Evolutionary conservation across 169 alveolate genomes (phyloP).

Genomic region (Cryptosporidium ubiquitum): DNA sequence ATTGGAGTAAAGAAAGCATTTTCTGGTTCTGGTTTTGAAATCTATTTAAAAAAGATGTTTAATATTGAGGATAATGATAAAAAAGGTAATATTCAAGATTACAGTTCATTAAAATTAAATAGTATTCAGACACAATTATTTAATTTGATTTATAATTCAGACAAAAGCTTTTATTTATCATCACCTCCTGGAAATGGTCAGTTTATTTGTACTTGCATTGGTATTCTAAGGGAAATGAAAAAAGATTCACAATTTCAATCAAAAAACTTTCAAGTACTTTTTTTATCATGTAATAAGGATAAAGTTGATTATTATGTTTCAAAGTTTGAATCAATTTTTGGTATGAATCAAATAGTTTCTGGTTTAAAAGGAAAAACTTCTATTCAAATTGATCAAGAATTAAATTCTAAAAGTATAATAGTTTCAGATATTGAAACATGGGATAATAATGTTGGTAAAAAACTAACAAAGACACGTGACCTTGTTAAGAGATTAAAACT

Average conservation of each 20-base stretch:
- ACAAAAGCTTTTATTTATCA: slow-evolving; percentile 38
- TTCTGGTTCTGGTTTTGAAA: neutral
- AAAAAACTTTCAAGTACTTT: slow-evolving; percentile 19
- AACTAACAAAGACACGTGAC: neutral
- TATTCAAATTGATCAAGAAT: neutral
- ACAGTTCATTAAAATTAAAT: slow-evolving; percentile 24
- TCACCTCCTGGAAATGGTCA: slow-evolving; percentile 67
- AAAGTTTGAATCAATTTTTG: slow-evolving; percentile 23
- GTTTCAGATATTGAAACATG: slow-evolving; percentile 50
- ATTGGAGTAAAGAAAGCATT: slow-evolving; percentile 36
- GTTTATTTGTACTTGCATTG: slow-evolving; percentile 67
- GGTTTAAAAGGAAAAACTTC: slow-evolving; percentile 1
- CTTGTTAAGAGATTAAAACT: slow-evolving; percentile 20
- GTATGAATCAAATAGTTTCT: neutral
- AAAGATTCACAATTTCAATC: neutral
- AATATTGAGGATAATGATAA: neutral
- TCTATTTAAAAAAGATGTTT: neutral
- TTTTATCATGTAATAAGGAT: slow-evolving; percentile 33
- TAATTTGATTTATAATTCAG: slow-evolving; percentile 52
- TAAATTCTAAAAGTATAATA: neutral
- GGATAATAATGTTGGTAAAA: slow-evolving; percentile 44
- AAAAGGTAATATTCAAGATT: neutral
- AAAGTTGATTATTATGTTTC: slow-evolving; percentile 1
- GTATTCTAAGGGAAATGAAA: slow-evolving; percentile 28
- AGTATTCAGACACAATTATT: slow-evolving; percentile 52